Conservation (phyloP, 805 yeast genomes). For the Pichia kluyveri region DNA sequence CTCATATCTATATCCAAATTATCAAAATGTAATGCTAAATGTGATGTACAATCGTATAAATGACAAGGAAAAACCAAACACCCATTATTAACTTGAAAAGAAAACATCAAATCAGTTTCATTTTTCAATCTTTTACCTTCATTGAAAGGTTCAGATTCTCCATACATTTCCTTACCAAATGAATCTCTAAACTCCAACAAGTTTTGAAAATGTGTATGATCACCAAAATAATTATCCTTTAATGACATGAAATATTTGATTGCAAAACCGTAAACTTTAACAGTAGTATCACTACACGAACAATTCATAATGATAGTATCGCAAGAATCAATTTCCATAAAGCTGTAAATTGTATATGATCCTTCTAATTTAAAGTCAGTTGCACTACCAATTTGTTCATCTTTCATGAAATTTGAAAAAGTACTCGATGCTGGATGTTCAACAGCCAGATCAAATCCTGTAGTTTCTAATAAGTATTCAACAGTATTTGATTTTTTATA, state of each 20-base stretch:
- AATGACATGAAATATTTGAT: slow-evolving; percentile 66
- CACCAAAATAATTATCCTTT: slow-evolving; percentile 88
- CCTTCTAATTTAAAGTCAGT: slow-evolving; percentile 55
- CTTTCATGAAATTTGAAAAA: slow-evolving; percentile 54
- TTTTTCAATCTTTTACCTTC: slow-evolving; percentile 39
- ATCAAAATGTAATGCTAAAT: slow-evolving; percentile 54
- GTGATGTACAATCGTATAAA: slow-evolving; percentile 52
- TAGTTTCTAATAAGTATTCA: slow-evolving; percentile 43
- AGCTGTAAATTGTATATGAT: slow-evolving; percentile 50
- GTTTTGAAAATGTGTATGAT: slow-evolving; percentile 71
- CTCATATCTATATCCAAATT: slow-evolving; percentile 71
- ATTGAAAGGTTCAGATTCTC: neutral
- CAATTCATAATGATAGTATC: slow-evolving; percentile 64
- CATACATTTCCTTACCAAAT: slow-evolving; percentile 13
- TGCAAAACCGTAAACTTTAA: slow-evolving; percentile 73
- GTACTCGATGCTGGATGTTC: slow-evolving; percentile 95
- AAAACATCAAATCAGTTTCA: slow-evolving; percentile 70
- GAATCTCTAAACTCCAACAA: slow-evolving; percentile 62
- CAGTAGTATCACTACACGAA: slow-evolving; percentile 53
- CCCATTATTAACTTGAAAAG: slow-evolving; percentile 64
- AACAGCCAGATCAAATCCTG: slow-evolving; percentile 50
- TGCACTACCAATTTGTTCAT: slow-evolving; percentile 59
- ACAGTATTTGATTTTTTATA: slow-evolving; percentile 44
- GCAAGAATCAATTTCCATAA: slow-evolving; percentile 54
- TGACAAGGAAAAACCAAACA: slow-evolving; percentile 64